phyloP scores from a whole-genome alignment of 495 filamentous ascomycete species.

The Daldinia caldariorum region DNA sequence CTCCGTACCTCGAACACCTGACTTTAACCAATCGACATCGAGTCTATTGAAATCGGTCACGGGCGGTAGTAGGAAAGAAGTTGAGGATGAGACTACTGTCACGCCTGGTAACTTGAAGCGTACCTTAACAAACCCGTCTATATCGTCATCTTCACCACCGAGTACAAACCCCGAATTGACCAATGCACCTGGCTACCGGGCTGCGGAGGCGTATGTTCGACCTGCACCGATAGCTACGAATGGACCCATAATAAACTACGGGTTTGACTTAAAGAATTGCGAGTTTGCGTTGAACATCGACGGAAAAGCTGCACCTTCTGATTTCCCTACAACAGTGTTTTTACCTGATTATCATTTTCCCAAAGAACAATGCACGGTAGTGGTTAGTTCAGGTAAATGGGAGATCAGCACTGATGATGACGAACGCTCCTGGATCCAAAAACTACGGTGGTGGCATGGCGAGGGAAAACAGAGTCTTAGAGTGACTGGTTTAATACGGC shows the following conservation, averaged over 20 bases:
- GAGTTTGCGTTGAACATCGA: conserved; percentile 75
- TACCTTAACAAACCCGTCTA: conserved; percentile 75
- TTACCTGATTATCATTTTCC: conserved; percentile 96
- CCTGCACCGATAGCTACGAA: conserved; percentile 81
- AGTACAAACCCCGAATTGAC: conserved; percentile 63
- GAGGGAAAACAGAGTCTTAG: conserved; percentile 83
- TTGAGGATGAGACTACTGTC: conserved; percentile 65
- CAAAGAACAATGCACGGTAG: conserved; percentile 69
- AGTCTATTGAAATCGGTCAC: conserved; percentile 46
- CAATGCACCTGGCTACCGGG: conserved; percentile 77
- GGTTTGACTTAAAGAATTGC: conserved; percentile 81
- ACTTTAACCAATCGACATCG: conserved; percentile 51
- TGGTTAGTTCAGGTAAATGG: conserved; percentile 89
- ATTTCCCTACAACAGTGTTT: conserved; percentile 82
- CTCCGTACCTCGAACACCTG: conserved; percentile 52
- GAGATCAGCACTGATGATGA: conserved; percentile 76
- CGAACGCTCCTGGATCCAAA: conserved; percentile 72
- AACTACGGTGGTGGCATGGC: conserved; percentile 89
- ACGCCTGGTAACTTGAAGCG: conserved; percentile 77
- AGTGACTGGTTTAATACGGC: conserved; percentile 73
- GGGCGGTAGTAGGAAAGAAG: conserved; percentile 49
- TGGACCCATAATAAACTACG: conserved; percentile 71
- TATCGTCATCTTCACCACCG: conserved; percentile 68
- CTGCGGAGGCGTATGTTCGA: conserved; percentile 90
- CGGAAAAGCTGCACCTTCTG: conserved; percentile 59